Evolutionary conservation across 2,329 filamentous ascomycete genomes (phyloP).

Genomic region (Venturia aucupariae): DNA sequence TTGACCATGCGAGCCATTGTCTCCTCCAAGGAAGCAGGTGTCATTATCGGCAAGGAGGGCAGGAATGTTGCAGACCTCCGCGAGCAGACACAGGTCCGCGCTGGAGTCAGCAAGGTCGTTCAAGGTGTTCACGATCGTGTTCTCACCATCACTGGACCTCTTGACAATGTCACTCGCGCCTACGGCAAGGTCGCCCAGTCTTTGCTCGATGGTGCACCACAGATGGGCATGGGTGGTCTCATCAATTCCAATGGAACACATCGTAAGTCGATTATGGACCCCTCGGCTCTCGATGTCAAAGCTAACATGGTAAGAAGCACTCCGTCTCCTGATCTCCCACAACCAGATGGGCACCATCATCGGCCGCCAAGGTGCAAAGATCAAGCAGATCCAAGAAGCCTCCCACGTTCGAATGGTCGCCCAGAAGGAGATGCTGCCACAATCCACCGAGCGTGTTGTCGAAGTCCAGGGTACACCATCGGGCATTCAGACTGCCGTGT

Average conservation of each 20-base stretch:
- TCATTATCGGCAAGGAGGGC: constrained; percentile 97
- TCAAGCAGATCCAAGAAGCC: constrained; percentile 97
- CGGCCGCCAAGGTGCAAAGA: constrained; percentile 90
- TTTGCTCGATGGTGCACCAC: constrained; percentile 82
- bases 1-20: constrained; percentile 95
- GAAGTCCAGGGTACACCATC: constrained; percentile 93
- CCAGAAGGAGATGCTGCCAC: constrained; percentile 98
- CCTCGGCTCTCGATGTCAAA: neutral
- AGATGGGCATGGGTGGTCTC: constrained; percentile 92
- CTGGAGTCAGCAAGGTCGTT: constrained; percentile 97
- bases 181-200: constrained; percentile 90
- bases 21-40: constrained; percentile 95
- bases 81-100: constrained; percentile 96
- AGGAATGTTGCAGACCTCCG: constrained; percentile 97
- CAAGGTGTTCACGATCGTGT: constrained; percentile 96
- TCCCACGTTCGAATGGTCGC: constrained; percentile 98
- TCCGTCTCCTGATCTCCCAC: constrained; percentile 97
- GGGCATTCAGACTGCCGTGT: constrained; percentile 89
- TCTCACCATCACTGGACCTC: constrained; percentile 83
- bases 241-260: constrained; percentile 84
- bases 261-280: constrained; percentile 52
- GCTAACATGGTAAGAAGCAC: constrained; percentile 49
- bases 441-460: constrained; percentile 96
- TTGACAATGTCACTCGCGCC: constrained; percentile 81
- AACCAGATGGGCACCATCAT: constrained; percentile 99